These are phyloP conservation scores for Spiromastix sp. DNA, from an alignment of 2,329 filamentous ascomycete species.

Conservation along the genomic window DNA sequence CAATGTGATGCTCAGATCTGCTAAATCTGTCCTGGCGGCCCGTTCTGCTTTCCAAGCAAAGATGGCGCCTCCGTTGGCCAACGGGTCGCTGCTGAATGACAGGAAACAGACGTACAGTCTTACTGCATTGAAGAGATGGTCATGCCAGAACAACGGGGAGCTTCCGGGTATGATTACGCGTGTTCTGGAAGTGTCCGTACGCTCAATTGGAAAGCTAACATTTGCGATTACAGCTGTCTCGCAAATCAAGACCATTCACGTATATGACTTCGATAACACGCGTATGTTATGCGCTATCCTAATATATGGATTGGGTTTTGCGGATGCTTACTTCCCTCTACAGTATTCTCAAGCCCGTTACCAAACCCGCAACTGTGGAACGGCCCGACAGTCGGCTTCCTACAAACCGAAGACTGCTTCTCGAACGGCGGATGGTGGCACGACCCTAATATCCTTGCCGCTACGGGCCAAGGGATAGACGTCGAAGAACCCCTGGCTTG, in stretches of 20 bases:
- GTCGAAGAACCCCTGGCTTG: constrained; percentile 75
- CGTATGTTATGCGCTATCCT: constrained; percentile 41
- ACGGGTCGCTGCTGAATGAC: constrained; percentile 18
- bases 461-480: constrained; percentile 73
- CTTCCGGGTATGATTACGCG: constrained; percentile 48
- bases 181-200: constrained; percentile 1
- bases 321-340: neutral
- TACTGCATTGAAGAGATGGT: constrained; percentile 76
- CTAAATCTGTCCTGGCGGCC: constrained; percentile 25
- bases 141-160: constrained; percentile 51
- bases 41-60: constrained; percentile 15
- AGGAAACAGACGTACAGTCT: constrained; percentile 42
- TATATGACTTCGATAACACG: constrained; percentile 98
- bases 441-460: constrained; percentile 71
- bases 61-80: constrained; percentile 19
- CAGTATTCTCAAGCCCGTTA: constrained; percentile 83
- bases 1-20: constrained; percentile 24
- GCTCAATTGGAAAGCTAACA: neutral
- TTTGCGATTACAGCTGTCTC: constrained; percentile 41
- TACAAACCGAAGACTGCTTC: constrained; percentile 67
- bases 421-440: constrained; percentile 95
- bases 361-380: constrained; percentile 87
- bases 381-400: constrained; percentile 60
- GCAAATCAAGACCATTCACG: constrained; percentile 67
- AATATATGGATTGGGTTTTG: neutral